phyloP scores from a whole-genome alignment of 2,329 filamentous ascomycete species.

The Botrytis elliptica region DNA sequence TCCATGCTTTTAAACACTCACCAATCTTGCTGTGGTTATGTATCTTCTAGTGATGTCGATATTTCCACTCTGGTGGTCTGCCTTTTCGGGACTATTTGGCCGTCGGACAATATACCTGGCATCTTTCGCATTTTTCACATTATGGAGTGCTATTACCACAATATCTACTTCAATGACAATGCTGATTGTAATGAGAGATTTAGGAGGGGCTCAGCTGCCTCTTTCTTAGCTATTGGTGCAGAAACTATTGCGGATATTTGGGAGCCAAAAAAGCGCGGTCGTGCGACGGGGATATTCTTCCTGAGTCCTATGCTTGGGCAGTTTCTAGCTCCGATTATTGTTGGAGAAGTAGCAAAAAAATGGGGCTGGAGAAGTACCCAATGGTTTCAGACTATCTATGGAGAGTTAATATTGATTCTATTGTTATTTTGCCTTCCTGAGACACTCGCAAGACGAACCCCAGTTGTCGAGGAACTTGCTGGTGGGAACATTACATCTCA shows the following conservation, averaged over 20 bases:
- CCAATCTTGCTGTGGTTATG: conserved; percentile 73
- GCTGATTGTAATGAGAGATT: conserved; percentile 73
- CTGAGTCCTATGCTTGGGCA: conserved; percentile 75
- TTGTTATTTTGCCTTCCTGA: conserved; percentile 64
- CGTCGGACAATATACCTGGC: conserved; percentile 75
- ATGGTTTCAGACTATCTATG: conserved; percentile 75
- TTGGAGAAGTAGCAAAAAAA: conserved; percentile 65
- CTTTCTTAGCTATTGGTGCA: conserved; percentile 78
- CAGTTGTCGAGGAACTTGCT: not conserved
- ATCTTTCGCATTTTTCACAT: conserved; percentile 69
- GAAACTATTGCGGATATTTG: conserved; percentile 82
- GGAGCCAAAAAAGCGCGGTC: conserved; percentile 68
- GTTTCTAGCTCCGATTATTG: conserved; percentile 72
- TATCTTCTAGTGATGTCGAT: conserved; percentile 84
- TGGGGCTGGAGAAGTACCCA: conserved; percentile 75
- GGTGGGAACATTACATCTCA: not conserved
- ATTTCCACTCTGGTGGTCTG: conserved; percentile 80
- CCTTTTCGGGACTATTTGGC: conserved; percentile 71
- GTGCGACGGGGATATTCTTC: conserved; percentile 82
- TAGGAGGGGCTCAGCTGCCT: conserved; percentile 76
- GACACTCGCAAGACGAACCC: conserved; percentile 46
- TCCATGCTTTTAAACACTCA: conserved; percentile 64
- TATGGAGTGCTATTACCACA: conserved; percentile 70
- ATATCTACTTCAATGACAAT: conserved; percentile 68
- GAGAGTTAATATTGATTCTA: conserved; percentile 54